Evolutionary conservation across 805 yeast genomes (phyloP).

Genomic region (Candida dajiaensis): DNA sequence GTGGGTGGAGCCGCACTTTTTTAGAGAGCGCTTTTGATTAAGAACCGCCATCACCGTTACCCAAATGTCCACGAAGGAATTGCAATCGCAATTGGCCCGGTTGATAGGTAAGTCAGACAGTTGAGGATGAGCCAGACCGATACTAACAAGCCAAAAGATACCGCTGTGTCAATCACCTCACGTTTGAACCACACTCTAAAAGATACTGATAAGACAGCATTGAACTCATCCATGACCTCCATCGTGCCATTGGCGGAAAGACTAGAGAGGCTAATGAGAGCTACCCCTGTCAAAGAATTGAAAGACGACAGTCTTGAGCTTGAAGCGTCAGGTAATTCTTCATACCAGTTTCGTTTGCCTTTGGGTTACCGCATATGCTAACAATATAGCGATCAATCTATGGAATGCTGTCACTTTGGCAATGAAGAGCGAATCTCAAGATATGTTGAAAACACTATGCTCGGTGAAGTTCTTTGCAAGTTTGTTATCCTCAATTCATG

Average conservation of each 20-base stretch:
- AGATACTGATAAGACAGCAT: slow-evolving; percentile 13
- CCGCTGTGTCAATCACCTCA: slow-evolving; percentile 11
- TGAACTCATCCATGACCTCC: slow-evolving; percentile 16
- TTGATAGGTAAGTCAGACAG: slow-evolving; percentile 12
- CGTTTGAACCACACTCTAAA: slow-evolving; percentile 8
- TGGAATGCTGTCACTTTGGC: slow-evolving; percentile 33
- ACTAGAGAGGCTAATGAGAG: slow-evolving; percentile 24
- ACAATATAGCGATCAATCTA: slow-evolving; percentile 23
- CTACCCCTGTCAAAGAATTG: slow-evolving; percentile 15
- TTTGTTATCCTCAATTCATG: slow-evolving; percentile 28
- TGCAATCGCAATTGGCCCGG: slow-evolving; percentile 15
- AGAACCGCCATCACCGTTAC: background rate
- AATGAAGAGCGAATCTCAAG: slow-evolving; percentile 16
- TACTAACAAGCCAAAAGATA: slow-evolving; percentile 5
- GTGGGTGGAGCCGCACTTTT: background rate
- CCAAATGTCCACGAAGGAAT: slow-evolving; percentile 5
- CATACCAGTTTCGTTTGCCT: background rate
- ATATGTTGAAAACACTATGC: slow-evolving; percentile 9
- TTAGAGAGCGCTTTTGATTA: background rate
- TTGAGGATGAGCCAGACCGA: background rate
- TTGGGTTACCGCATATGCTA: background rate
- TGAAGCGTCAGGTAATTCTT: slow-evolving; percentile 19
- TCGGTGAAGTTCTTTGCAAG: slow-evolving; percentile 24
- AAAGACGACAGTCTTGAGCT: slow-evolving; percentile 18
- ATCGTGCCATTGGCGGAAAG: slow-evolving; percentile 29